Evolutionary conservation across 768 basidiomycete genomes (phyloP).

Genomic region (Termitomyces sp.): DNA sequence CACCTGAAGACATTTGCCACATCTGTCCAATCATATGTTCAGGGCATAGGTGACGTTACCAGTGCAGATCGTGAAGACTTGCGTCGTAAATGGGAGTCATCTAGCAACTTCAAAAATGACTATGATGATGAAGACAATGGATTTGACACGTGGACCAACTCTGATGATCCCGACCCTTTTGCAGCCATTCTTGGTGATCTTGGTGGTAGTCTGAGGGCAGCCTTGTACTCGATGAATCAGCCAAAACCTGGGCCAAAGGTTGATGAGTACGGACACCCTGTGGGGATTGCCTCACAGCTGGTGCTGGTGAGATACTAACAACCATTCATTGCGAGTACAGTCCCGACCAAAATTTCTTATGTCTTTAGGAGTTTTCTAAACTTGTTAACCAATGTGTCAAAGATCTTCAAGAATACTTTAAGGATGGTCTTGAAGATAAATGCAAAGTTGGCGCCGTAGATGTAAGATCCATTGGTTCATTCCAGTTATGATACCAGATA

Average conservation of each 20-base stretch:
- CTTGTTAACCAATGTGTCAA: constrained; percentile 42
- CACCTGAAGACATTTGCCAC: constrained; percentile 47
- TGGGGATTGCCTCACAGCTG: constrained; percentile 46
- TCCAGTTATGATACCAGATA: background rate
- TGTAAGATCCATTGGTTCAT: constrained; percentile 28
- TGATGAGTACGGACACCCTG: constrained; percentile 35
- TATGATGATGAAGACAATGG: constrained; percentile 17
- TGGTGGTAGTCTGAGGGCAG: constrained; percentile 19
- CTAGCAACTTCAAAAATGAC: constrained; percentile 23
- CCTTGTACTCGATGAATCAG: constrained; percentile 32
- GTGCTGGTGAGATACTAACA: constrained; percentile 22
- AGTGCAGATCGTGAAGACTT: constrained; percentile 44
- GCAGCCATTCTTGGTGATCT: constrained; percentile 27
- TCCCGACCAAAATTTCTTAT: background rate
- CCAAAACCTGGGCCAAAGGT: constrained; percentile 32
- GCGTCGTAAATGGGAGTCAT: constrained; percentile 53
- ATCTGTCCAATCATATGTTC: constrained; percentile 43
- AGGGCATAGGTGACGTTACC: constrained; percentile 51
- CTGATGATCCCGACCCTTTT: constrained; percentile 25
- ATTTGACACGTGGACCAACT: constrained; percentile 7
- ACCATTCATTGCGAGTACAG: background rate
- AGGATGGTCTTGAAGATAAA: constrained; percentile 56
- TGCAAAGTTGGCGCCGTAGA: constrained; percentile 47
- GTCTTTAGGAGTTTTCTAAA: constrained; percentile 39
- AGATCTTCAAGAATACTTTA: constrained; percentile 45